These are phyloP conservation scores for Podospora tetraspora DNA, from an alignment of 495 filamentous ascomycete genomes.

Conservation along the genomic window DNA sequence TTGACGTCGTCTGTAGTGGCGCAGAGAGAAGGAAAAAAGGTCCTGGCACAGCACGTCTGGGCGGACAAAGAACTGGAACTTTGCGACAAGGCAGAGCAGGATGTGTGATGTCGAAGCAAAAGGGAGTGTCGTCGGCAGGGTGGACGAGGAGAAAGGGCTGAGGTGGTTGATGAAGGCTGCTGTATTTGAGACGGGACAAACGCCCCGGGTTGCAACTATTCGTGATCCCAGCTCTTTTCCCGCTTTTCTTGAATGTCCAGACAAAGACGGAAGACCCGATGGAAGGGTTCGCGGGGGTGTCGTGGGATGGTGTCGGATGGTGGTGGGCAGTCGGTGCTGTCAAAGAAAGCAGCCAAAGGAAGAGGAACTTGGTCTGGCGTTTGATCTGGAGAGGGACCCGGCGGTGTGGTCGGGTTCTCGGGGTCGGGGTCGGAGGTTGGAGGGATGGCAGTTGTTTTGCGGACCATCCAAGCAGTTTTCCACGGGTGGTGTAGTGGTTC, in stretches of 20 bases:
- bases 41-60: neutral
- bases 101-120: neutral
- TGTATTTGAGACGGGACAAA: neutral
- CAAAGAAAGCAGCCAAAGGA: neutral
- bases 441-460: neutral
- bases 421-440: no score
- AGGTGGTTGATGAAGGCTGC: neutral
- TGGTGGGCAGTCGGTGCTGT: conserved; percentile 1
- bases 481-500: conserved; percentile 1
- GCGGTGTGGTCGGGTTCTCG: neutral
- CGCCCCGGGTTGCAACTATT: neutral
- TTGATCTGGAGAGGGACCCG: neutral
- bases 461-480: conserved; percentile 14
- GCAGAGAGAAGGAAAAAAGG: neutral
- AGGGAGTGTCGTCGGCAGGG: neutral
- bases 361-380: neutral
- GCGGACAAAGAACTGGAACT: neutral
- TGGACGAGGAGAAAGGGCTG: neutral
- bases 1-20: neutral
- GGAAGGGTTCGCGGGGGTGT: neutral
- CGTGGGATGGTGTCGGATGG: neutral
- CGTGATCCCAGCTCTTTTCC: neutral
- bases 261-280: conserved; percentile 1
- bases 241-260: neutral
- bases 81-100: neutral